Evolutionary conservation across 2,329 filamentous ascomycete genomes (phyloP), one percentile per base, ranked within the genome.

Genomic region (Amauroascus niger): DNA sequence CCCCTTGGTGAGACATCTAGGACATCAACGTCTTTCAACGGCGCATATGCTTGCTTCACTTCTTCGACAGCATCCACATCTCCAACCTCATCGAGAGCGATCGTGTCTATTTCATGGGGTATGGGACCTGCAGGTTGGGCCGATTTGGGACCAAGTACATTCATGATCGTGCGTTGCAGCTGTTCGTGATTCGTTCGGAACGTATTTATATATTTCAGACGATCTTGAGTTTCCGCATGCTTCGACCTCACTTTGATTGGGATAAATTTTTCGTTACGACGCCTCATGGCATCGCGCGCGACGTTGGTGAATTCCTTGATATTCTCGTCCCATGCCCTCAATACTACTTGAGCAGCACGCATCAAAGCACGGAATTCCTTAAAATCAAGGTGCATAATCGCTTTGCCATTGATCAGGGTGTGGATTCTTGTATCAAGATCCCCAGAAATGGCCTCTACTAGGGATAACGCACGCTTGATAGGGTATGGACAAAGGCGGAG

Each of bases 121-220:
- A 64, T 62, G 22, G 65, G 66, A 37, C 70, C 68, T 13, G 76
- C 76, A 51, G 82, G 78, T 46, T 78, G 78, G 49, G 77, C 80
- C 44, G 77, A 76, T 62, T 83, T 84, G 1, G 88, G 85, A 0
- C 90, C 89, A 1, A 99, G 80, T n/a, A 98, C 93, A 60, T 94
- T 96, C 62, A 95, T 82, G 58, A 99, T 98, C 0, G 93, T 99
- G 61, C 84, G 84, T 70, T 96, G 91, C 46, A 99, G 80, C 71
- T 98, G 93, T 71, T 99, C 93, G 67, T 99, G 93, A 65, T 97
- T 96, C 64, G 91, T 87, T 24, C 93, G 83, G 75, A 99, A 99
- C 18, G 87, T 95, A 63, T 83, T 82, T 59, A 99, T 89, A 68
- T 98, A 98, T 64, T 87, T 89, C 61, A 99, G 77, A 41, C 93